Base-by-base conservation (phyloP, 1,139 yeast genomes). In the Geotrichum restrictum region DNA sequence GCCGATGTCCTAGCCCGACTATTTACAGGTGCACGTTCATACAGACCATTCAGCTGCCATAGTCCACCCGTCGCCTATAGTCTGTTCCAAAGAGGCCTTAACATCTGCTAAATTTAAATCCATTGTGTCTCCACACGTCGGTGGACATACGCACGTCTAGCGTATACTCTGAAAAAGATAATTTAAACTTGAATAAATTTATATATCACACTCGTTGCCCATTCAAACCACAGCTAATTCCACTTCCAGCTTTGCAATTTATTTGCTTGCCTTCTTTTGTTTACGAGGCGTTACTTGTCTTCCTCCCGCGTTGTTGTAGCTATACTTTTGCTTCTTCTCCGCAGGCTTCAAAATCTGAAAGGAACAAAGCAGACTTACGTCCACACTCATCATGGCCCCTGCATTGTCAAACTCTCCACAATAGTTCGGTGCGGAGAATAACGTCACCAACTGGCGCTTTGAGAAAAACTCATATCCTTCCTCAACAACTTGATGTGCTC, bases 311-410 rank as follows among this genome's bases (percentile, higher is more conserved):
- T 42, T 50, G 59, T 76, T 77, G 62, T 80, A 79, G 51, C 78
- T 75, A 60, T 81, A 83, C 72, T 86, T 84, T 61, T 86, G 85
- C 70, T 85, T 84, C 79, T 93, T 93, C 70, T 93, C 98, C 47
- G 98, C 97, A 36, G 98, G 98, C 73, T 93, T 93, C 70, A 93
- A 81, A 65, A 93, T 91, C 74, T 93, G 98, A 85, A 93, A 93
- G 16, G 97, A 89, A 76, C 98, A 93, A 65, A 93, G 79, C 66
- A 93, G 80, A 69, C 93, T 84, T 71, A 91, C 97, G 70, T 93
- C 98, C 53, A 93, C 98, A 64, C 95, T 84, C 98, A 93, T 93
- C 96, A 93, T 91, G 37, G 98, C 98, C 64, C 98, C 98, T 8
- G 97, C 97, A 69, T 93, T 93, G 71, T 93, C 97, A 69, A 93